A percentile compares a stretch with the other conserved stretches of the same genome.
These are phyloP conservation scores for Nitzschia sp. DNA, from an alignment of 108 stramenopile species.

Conservation along the genomic window DNA sequence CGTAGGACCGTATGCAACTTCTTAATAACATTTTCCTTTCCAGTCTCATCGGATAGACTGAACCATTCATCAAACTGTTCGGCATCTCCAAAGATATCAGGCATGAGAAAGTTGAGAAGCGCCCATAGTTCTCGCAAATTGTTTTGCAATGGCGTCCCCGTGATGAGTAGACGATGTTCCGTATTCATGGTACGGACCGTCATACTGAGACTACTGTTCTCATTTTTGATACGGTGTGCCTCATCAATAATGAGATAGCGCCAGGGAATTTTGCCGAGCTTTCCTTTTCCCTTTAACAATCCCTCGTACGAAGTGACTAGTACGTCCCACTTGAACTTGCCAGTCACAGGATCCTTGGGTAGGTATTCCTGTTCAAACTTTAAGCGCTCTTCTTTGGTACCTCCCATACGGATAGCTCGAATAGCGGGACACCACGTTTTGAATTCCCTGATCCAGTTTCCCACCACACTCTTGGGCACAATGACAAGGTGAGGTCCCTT, in stretches of 20 bases:
- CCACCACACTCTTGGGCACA: constrained; percentile 94
- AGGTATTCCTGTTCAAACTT: constrained; percentile 67
- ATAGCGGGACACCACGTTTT: constrained; percentile 94
- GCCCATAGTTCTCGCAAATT: constrained; percentile 92
- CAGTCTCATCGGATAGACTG: constrained; percentile 66
- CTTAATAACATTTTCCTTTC: constrained; percentile 92
- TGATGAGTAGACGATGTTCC: constrained; percentile 91
- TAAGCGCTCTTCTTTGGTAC: constrained; percentile 90
- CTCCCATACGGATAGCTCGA: constrained; percentile 87
- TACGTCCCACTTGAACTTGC: constrained; percentile 88
- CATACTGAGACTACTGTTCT: constrained; percentile 84
- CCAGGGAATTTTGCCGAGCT: constrained; percentile 83
- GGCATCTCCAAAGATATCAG: constrained; percentile 94
- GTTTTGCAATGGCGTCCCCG: constrained; percentile 91
- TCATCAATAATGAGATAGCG: constrained; percentile 90
- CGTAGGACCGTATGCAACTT: constrained; percentile 96
- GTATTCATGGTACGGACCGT: constrained; percentile 79
- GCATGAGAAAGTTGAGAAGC: constrained; percentile 91
- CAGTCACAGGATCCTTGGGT: constrained; percentile 41
- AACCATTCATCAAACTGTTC: constrained; percentile 98
- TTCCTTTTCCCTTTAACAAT: constrained; percentile 84
- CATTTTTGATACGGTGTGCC: constrained; percentile 99
- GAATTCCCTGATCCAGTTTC: constrained; percentile 98
- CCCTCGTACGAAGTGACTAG: constrained; percentile 97
- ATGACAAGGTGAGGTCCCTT: constrained; percentile 96